Conservation (phyloP, 345 rosid genomes). For the Alliaria petiolata region DNA sequence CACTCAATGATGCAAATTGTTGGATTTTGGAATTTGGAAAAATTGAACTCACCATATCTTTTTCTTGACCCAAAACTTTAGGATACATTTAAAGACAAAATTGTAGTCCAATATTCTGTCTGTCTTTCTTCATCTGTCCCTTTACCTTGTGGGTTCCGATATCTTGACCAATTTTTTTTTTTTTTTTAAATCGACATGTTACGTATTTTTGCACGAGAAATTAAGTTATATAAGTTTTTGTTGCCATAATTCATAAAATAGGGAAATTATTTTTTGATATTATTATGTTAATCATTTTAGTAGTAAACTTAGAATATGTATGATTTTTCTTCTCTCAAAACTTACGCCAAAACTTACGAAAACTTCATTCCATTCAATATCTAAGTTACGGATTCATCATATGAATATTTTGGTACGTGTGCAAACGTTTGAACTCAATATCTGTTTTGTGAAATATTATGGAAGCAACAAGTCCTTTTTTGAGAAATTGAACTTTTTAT, state of each 20-base stretch:
- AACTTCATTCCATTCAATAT: not conserved
- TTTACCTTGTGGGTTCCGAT: slow-evolving; percentile 20
- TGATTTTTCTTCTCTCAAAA: not conserved
- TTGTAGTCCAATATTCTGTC: slow-evolving; percentile 14
- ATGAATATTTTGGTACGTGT: not conserved
- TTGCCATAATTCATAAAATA: not conserved
- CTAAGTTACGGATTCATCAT: not conserved
- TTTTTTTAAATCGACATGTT: not conserved
- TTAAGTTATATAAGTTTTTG: too few species aligned
- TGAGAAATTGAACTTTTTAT: not conserved
- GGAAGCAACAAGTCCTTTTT: not conserved
- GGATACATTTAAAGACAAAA: slow-evolving; percentile 27
- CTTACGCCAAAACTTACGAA: not conserved
- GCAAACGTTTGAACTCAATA: not conserved
- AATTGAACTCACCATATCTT: slow-evolving; percentile 11
- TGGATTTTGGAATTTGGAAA: not conserved
- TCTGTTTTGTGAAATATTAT: not conserved
- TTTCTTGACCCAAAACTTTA: slow-evolving; percentile 1
- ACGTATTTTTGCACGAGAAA: not conserved
- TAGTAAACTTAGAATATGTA: too few species aligned
- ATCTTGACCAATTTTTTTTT: not conserved
- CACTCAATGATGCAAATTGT: slow-evolving; percentile 26
- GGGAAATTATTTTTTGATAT: not conserved
- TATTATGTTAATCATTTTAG: too few species aligned
- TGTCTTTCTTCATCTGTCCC: slow-evolving; percentile 7